phyloP scores from a whole-genome alignment of 257 asterid species.

The Solanum tarijense region DNA sequence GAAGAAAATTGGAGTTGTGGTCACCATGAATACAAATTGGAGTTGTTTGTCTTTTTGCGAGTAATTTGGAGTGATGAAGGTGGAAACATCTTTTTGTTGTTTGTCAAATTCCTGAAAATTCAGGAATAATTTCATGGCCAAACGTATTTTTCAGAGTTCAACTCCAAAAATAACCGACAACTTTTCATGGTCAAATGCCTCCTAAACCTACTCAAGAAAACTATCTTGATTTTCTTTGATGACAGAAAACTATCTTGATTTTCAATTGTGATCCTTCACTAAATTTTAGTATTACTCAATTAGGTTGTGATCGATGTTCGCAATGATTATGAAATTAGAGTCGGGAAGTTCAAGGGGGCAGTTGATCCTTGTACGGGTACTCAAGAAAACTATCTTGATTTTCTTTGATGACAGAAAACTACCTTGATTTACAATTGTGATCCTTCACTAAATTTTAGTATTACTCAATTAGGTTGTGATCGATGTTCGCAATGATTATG shows the following conservation, averaged over 20 bases:
- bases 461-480: slow-evolving; percentile 57
- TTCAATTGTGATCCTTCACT: background rate
- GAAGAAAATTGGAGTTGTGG: background rate
- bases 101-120: too few species aligned
- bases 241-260: background rate
- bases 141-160: too few species aligned
- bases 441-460: background rate
- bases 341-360: slow-evolving; percentile 87
- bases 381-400: background rate
- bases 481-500: slow-evolving; percentile 93
- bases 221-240: background rate
- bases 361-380: slow-evolving; percentile 74
- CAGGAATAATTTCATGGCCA: too few species aligned
- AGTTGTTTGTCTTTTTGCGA: background rate
- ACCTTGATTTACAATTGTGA: background rate
- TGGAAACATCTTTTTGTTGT: too few species aligned
- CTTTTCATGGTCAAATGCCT: background rate
- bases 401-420: background rate
- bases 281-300: background rate
- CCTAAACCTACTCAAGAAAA: slow-evolving; percentile 8
- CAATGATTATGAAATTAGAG: slow-evolving; percentile 91
- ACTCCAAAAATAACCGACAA: background rate
- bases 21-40: background rate
- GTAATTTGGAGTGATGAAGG: too few species aligned
- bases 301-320: slow-evolving; percentile 96